Evolutionary conservation across 768 basidiomycete species (phyloP).

Genomic region (Tulasnella sp.): DNA sequence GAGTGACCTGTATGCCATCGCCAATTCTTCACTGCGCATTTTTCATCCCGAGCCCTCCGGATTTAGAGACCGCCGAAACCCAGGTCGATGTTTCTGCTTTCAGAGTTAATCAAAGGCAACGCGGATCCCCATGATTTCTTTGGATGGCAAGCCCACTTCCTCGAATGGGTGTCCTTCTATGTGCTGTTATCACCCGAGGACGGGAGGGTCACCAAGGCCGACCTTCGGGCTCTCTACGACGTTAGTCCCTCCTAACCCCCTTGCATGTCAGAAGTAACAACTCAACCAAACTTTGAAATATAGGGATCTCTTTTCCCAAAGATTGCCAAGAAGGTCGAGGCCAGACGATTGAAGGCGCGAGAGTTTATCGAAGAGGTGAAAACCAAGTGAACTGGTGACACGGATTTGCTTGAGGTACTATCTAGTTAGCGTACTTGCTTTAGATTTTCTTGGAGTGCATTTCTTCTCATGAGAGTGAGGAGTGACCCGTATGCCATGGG

Average conservation of each 20-base stretch:
- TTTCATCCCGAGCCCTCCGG: no score
- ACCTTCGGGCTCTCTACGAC: background rate
- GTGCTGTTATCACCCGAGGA: conserved; percentile 25
- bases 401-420: no score
- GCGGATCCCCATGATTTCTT: conserved; percentile 23
- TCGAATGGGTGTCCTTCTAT: conserved; percentile 23
- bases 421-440: background rate
- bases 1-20: background rate
- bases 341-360: background rate
- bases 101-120: conserved; percentile 24
- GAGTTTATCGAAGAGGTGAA: background rate
- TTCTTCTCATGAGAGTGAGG: background rate
- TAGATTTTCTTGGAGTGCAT: background rate
- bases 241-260: background rate
- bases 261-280: background rate
- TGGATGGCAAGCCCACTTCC: conserved; percentile 10
- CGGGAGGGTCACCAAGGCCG: conserved; percentile 21
- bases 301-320: background rate
- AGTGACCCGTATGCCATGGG: background rate
- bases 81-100: background rate
- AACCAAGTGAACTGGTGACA: background rate
- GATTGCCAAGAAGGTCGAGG: background rate
- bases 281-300: background rate
- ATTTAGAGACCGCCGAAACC: no score
- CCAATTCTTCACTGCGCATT: no score